phyloP scores from a whole-genome alignment of 768 basidiomycete genomes.

The Leccinum pellstonianum region DNA sequence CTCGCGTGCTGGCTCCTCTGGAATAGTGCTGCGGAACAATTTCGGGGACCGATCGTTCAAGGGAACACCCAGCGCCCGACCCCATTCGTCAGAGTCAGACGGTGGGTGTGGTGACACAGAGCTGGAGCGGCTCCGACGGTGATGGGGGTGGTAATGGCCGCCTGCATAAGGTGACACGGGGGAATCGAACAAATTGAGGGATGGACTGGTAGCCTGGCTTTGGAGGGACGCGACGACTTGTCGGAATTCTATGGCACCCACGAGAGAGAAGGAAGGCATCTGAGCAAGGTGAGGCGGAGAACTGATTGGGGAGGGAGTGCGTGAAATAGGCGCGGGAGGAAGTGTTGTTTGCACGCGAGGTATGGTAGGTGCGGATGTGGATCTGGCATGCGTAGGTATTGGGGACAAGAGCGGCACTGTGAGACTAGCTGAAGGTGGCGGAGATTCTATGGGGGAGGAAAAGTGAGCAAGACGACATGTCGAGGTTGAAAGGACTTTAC shows the following conservation, averaged over 20 bases:
- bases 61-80: conserved; percentile 48
- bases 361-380: conserved; percentile 36
- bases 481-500: conserved; percentile 44
- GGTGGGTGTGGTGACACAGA: conserved; percentile 32
- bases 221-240: conserved; percentile 83
- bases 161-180: conserved; percentile 70
- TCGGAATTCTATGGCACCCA: conserved; percentile 95
- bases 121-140: conserved; percentile 27
- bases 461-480: conserved; percentile 5
- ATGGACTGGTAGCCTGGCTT: conserved; percentile 58
- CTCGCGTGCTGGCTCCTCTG: conserved; percentile 15
- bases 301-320: conserved; percentile 50
- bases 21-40: conserved; percentile 32
- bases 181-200: conserved; percentile 64
- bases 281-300: conserved; percentile 40
- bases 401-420: conserved; percentile 31
- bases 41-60: conserved; percentile 49
- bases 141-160: conserved; percentile 63
- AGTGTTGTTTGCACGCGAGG: conserved; percentile 42
- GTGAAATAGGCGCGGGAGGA: conserved; percentile 40
- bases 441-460: conserved; percentile 4
- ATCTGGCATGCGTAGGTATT: conserved; percentile 38
- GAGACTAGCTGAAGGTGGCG: conserved; percentile 7
- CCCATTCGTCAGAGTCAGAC: conserved; percentile 47
- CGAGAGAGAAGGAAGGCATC: conserved; percentile 84